Conservation (phyloP, 73 alveolate species). For the Tetrahymena thermophila region DNA sequence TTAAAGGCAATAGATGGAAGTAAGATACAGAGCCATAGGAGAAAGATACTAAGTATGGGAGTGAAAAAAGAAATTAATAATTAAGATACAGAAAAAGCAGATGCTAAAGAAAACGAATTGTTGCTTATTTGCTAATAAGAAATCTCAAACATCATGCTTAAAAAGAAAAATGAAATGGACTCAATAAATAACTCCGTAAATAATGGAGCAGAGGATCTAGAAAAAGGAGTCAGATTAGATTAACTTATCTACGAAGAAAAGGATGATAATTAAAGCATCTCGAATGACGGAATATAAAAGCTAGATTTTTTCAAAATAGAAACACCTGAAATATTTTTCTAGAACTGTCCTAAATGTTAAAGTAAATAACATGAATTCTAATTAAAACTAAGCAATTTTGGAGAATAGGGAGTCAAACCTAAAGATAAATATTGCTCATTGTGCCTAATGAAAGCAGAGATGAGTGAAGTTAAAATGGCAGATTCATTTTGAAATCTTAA, state of each 20-base stretch:
- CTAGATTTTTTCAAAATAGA: neutral
- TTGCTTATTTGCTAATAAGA: neutral
- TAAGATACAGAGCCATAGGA: neutral
- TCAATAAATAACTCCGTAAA: neutral
- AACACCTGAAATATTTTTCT: neutral
- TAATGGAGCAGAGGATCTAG: neutral
- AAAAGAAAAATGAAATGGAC: neutral
- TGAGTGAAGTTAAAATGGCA: neutral
- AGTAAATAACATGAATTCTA: neutral
- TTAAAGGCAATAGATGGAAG: neutral
- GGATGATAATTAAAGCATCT: neutral
- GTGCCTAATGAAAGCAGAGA: neutral
- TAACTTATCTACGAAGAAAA: neutral
- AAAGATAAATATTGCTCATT: neutral
- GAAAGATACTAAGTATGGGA: neutral
- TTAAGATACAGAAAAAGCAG: neutral
- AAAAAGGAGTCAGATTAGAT: neutral
- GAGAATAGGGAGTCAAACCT: neutral
- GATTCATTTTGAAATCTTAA: neutral
- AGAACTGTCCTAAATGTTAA: neutral
- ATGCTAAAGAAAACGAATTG: neutral
- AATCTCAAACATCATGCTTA: neutral
- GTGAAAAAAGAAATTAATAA: neutral
- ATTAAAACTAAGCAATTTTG: neutral
- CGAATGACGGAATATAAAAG: neutral